Percentiles rank a stretch among this genome's conserved stretches.
These are phyloP conservation scores for Lipomyces spencermartinsiae DNA, from an alignment of 805 yeast species.

Conservation along the genomic window DNA sequence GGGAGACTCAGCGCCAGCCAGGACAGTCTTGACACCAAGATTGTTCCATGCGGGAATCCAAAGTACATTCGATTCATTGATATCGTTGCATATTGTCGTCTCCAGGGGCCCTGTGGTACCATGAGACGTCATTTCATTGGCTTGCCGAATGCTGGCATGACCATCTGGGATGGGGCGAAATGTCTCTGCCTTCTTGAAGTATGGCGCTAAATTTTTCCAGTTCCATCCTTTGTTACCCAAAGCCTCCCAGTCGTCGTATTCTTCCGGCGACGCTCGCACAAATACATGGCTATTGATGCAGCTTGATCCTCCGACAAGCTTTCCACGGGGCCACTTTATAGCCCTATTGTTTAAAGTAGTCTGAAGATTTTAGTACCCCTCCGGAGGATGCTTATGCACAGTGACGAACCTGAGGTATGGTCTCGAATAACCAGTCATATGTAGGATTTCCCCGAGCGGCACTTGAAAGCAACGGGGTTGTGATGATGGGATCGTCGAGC, in stretches of 20 bases:
- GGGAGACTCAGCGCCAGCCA: background rate
- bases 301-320: constrained; percentile 10
- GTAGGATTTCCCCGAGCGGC: background rate
- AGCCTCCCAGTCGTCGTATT: constrained; percentile 43
- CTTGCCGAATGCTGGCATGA: background rate
- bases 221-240: constrained; percentile 46
- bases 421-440: constrained; percentile 3
- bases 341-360: constrained; percentile 2
- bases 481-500: background rate
- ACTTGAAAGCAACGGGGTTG: background rate
- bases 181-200: constrained; percentile 27
- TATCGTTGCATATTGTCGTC: constrained; percentile 7
- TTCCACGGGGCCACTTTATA: constrained; percentile 11
- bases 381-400: background rate
- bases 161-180: background rate
- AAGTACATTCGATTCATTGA: background rate
- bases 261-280: background rate
- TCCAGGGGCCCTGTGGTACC: constrained; percentile 6
- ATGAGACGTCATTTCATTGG: constrained; percentile 1
- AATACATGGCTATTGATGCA: constrained; percentile 6
- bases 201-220: constrained; percentile 43
- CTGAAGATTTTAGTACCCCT: background rate
- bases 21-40: background rate
- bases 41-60: constrained; percentile 8
- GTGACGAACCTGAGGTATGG: constrained; percentile 3